A percentile compares a stretch with the other conserved stretches of the same genome.
Conservation (phyloP, 2,329 filamentous ascomycete genomes). For the Clonostachys chloroleuca region DNA sequence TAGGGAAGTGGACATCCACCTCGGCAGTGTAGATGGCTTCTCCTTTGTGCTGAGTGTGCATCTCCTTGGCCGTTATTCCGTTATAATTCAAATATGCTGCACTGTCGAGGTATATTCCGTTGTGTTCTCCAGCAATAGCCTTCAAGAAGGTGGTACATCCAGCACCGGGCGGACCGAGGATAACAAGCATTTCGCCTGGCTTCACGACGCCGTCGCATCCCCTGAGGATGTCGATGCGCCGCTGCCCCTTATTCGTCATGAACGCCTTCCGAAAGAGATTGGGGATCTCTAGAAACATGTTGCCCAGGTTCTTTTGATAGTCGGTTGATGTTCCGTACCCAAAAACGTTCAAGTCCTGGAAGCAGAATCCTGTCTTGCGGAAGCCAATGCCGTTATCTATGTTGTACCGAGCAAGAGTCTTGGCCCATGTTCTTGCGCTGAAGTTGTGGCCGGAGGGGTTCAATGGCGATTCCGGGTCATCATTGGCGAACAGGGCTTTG, state of each 20-base stretch:
- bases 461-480: conserved; percentile 38
- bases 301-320: conserved; percentile 35
- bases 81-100: conserved; percentile 61
- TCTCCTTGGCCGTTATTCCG: conserved; percentile 49
- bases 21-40: conserved; percentile 65
- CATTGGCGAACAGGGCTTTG: neutral
- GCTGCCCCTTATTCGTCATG: conserved; percentile 26
- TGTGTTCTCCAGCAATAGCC: conserved; percentile 49
- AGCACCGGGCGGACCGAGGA: conserved; percentile 46
- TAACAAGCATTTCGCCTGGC: conserved; percentile 50
- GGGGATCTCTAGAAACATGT: conserved; percentile 16
- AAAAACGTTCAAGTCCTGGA: conserved; percentile 35
- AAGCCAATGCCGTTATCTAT: conserved; percentile 48
- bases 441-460: conserved; percentile 51
- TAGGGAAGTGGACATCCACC: conserved; percentile 58
- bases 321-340: conserved; percentile 34
- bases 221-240: conserved; percentile 39
- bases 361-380: conserved; percentile 58
- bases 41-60: conserved; percentile 48
- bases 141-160: conserved; percentile 67
- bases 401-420: conserved; percentile 48
- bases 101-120: conserved; percentile 57
- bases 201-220: conserved; percentile 47
- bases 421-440: conserved; percentile 54
- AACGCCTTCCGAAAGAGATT: conserved; percentile 45